phyloP scores from a whole-genome alignment of 768 basidiomycete genomes.

The Pisolithus tinctorius region DNA sequence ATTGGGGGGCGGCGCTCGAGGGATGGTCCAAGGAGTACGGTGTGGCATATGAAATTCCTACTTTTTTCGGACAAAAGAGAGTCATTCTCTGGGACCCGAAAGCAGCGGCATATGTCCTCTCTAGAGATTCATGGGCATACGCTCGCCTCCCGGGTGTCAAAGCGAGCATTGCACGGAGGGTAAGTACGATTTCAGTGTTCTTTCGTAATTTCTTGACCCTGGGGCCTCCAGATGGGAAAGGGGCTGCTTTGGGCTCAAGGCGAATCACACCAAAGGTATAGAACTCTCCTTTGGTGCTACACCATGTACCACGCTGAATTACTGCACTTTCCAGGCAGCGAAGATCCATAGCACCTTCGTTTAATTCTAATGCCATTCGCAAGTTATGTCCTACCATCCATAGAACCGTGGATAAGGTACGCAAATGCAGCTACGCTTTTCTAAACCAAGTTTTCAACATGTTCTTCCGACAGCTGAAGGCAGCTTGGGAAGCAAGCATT shows the following conservation, averaged over 20 bases:
- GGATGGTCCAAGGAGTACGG: constrained; percentile 42
- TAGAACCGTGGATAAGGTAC: constrained; percentile 21
- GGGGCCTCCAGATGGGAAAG: constrained; percentile 18
- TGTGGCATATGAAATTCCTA: constrained; percentile 33
- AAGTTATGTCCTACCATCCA: constrained; percentile 17
- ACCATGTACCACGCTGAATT: neutral
- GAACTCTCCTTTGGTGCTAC: neutral
- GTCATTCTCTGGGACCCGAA: constrained; percentile 39
- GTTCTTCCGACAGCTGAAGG: constrained; percentile 17
- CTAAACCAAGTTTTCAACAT: constrained; percentile 1
- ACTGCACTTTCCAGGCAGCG: constrained; percentile 11
- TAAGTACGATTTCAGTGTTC: constrained; percentile 5
- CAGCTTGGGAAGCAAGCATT: constrained; percentile 22
- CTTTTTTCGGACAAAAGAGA: constrained; percentile 25
- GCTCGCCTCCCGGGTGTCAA: constrained; percentile 30
- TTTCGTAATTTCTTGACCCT: neutral
- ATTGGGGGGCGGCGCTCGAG: constrained; percentile 25
- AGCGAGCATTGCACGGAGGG: constrained; percentile 28
- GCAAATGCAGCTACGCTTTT: neutral
- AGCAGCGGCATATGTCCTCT: constrained; percentile 43
- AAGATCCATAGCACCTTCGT: constrained; percentile 20
- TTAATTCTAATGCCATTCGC: constrained; percentile 18
- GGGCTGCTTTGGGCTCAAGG: neutral
- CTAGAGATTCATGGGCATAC: constrained; percentile 43
- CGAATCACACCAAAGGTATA: neutral